Base-by-base conservation (phyloP, 805 yeast genomes). In the Metschnikowia rubicola region DNA sequence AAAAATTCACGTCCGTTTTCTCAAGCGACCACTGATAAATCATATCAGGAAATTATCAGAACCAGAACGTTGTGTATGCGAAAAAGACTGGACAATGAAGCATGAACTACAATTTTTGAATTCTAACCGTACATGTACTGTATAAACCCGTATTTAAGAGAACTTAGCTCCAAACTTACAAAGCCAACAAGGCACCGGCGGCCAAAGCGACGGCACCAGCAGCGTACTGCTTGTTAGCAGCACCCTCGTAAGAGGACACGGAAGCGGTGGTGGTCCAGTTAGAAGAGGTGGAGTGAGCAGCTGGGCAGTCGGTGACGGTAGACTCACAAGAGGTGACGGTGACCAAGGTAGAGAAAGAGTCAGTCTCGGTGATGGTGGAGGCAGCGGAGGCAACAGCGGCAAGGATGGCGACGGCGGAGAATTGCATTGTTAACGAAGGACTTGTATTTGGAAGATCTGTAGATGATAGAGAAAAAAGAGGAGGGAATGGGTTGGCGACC, bases 251-350 rank as follows among this genome's bases (percentile, higher is more conserved):
- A 48, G 59, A 41, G 52, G 71, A 54, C 50, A 65, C 68, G 39
- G 61, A 55, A 55, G 66, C 54, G 33, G 53, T 46, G 55, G 66
- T 54, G 33, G 53, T 46, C 32, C 39, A 42, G 53, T 50, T 50
- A 29, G 50, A 39, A 41, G 44, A 28, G 33, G 50, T 39, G 26
- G 47, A 19, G 46, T 51, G 47, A 35, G 44, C 48, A 49, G 66
- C 67, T 63, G 80, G 80, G 68, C 82, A 78, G 71, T 68, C 59
- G 54, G 80, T 75, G 61, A 74, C 77, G 43, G 60, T 58, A 17
- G 70, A 55, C 42, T 54, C 77, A 66, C 79, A 75, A 48, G 71
- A 65, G 56, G 75, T 70, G 72, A 74, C 63, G 64, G 81, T 74
- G 51, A 65, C 77, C 60, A 73, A 63, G 55, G 72, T 67, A 53